phyloP scores from a whole-genome alignment of 306 rosid genomes.

The Sindora glabra region DNA sequence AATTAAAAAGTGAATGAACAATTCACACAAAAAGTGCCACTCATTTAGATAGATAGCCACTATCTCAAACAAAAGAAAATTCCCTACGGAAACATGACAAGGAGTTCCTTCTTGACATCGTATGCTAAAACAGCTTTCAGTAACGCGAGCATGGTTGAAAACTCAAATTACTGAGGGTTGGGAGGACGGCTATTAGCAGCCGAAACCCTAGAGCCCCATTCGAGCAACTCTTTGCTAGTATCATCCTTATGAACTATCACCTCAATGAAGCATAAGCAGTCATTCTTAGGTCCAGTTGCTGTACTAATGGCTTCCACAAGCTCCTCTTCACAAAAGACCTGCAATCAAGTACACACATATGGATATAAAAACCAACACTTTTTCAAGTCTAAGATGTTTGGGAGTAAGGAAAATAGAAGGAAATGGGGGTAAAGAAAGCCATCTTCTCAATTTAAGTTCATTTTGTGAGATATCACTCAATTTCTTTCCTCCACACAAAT shows the following conservation, averaged over 20 bases:
- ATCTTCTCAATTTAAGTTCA: no score
- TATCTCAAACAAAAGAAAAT: not conserved
- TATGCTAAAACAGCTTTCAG: not conserved
- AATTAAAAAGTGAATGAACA: no score
- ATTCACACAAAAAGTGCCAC: no score
- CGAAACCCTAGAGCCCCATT: no score
- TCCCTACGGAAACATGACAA: not conserved
- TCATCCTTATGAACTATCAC: no score
- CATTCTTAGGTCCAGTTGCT: conserved; percentile 41
- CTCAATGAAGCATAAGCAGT: conserved; percentile 52
- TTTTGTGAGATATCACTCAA: no score
- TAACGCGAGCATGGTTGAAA: not conserved
- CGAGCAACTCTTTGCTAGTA: no score
- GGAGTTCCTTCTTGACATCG: not conserved
- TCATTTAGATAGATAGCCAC: no score
- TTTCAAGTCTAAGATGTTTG: not conserved
- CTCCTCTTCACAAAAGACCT: conserved; percentile 60
- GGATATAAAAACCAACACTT: not conserved
- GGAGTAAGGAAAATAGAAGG: no score
- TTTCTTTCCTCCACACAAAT: no score
- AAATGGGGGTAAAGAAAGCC: no score
- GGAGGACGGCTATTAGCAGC: no score
- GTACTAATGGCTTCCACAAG: conserved; percentile 37
- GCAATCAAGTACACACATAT: not conserved
- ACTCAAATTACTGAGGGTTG: conserved; percentile 24